Evolutionary conservation across 2,329 filamentous ascomycete species (phyloP).

Genomic region (Alternaria solani): DNA sequence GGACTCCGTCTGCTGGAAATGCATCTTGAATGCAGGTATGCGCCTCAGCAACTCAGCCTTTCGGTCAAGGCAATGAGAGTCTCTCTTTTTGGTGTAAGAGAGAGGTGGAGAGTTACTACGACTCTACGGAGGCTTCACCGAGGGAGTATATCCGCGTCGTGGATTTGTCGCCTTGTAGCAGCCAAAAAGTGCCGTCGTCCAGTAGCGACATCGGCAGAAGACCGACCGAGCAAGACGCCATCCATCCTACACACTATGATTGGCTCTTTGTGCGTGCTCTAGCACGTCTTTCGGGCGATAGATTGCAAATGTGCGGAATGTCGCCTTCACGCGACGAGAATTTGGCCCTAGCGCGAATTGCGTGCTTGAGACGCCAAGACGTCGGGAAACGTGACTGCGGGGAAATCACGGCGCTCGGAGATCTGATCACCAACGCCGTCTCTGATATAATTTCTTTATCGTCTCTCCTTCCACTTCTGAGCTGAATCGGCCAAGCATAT

Average conservation of each 20-base stretch:
- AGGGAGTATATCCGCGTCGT: conserved; percentile 19
- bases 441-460: too few relatives aligned
- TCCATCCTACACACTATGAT: conserved; percentile 34
- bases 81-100: conserved; percentile 14
- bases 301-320: conserved; percentile 33
- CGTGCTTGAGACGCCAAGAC: conserved; percentile 27
- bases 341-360: conserved; percentile 40
- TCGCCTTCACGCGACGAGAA: conserved; percentile 38
- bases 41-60: conserved; percentile 20
- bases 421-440: conserved; percentile 16
- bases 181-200: conserved; percentile 26
- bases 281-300: conserved; percentile 35
- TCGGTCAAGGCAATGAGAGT: conserved; percentile 7
- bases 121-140: conserved; percentile 26
- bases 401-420: conserved; percentile 33
- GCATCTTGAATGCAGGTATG: conserved; percentile 40
- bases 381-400: conserved; percentile 14
- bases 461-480: too few relatives aligned
- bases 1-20: conserved; percentile 49
- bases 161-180: conserved; percentile 20
- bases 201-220: conserved; percentile 41
- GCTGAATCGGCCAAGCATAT: too few relatives aligned
- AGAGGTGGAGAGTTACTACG: conserved; percentile 20
- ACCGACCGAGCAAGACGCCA: conserved; percentile 38
- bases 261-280: conserved; percentile 30